Evolutionary conservation across 352 stramenopile species (phyloP), one percentile per base, ranked within the genome.

Genomic region (Phytophthora europaea): DNA sequence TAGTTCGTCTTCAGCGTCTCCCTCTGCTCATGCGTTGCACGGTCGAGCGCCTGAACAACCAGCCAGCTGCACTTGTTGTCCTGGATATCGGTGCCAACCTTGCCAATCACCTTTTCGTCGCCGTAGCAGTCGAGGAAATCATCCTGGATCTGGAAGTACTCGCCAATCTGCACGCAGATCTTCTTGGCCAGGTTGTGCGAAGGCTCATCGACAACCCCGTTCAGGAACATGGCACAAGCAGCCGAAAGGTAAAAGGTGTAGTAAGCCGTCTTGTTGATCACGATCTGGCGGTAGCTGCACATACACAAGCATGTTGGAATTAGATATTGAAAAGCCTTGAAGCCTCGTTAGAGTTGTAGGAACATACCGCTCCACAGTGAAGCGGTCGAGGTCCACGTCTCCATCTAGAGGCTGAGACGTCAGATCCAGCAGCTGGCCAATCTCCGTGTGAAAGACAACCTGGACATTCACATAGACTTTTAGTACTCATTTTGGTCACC

Each of bases 61-160:
- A 99, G 85, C 98, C 98, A 99, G 71, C 93, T 98, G 85, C 98
- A 99, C 84, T 99, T 99, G 78, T 98, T 99, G 81, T 99, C 98
- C 81, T 99, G 94, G 82, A 99, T 99, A 82, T 99, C 98, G 16
- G 98, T 99, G 67, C 97, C 96, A 45, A 96, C 82, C 79, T 99
- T 99, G 69, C 95, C 95, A 60, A 98, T 98, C 60, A 98, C 92
- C 40, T 91, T 75, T 12, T 94, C 92, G 60, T 98, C 89, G 51
- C 93, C 98, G 80, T 98, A 99, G 84, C 97, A 99, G 85, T 99
- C 98, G 6, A 99, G 83, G 74, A 97, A 99, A 83, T 99, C 98
- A 82, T 99, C 98, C 81, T 99, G 98, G 63, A 99, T 97, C 87
- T 99, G 98, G 79, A 99, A 99, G 78, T 99, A 99, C 79, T 99